Evolutionary conservation across 176 grass and related monocot genomes (phyloP), one percentile per base, ranked within the genome.

Genomic region (Eragrostis nindensis): DNA sequence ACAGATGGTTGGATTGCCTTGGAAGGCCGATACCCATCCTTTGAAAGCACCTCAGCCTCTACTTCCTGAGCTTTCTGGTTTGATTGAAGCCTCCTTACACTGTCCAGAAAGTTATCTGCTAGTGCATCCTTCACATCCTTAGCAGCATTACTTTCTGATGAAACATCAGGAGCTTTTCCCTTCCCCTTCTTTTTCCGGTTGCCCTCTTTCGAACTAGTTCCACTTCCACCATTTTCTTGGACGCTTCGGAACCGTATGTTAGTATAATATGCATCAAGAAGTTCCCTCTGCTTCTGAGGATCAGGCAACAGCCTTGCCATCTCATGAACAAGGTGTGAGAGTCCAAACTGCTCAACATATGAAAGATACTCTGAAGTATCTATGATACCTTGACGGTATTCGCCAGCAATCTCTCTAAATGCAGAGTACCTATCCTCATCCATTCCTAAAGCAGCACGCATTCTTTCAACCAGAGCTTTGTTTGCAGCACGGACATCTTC

Each of bases 261-360:
- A 41, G 84, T 67, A 75, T 90, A 67, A 66, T 88, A 99, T 48
- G 86, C 92, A 80, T 99, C 96, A 84, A 70, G 82, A 47, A 99
- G 83, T 81, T 93, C 96, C 59, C 81, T 93, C 86, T 91, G 84
- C 70, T 95, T 99, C 66, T 47, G 78, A 47, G 74, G 59, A 87
- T 99, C 92, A 70, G 92, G 96, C 76, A 91, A 92, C 15, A 95
- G 82, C 44, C 79, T 76, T 64, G 92, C 92, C 88, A 99, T 89
- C 86, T 99, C 96, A 81, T 83, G 86, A 83, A 95, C 83, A 83
- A 99, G 87, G 70, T 95, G 87, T 5, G 82, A 89, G 6, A 99
- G 87, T 71, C 88, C 90, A 91, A 95, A 99, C 59, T 99, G 96
- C 79, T 99, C 92, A 1, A 95, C 92, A 80, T 91, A 99, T 25